phyloP scores from a whole-genome alignment of 2,329 filamentous ascomycete species.

The Pyrenophora teres region DNA sequence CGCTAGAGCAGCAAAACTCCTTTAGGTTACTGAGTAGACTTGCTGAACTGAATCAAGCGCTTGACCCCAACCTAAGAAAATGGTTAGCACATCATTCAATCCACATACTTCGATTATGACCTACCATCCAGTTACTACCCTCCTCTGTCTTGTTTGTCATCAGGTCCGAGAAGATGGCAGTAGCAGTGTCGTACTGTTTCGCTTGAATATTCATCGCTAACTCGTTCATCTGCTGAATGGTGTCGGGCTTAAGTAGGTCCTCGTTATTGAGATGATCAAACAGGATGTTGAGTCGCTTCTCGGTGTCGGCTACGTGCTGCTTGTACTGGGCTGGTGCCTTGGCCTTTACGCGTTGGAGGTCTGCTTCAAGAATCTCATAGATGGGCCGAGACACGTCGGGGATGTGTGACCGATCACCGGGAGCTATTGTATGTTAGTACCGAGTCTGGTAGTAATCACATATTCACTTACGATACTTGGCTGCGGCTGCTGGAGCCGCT shows the following conservation, averaged over 20 bases:
- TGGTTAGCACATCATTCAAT: slow-evolving; percentile 12
- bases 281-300: slow-evolving; percentile 89
- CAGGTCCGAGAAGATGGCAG: slow-evolving; percentile 51
- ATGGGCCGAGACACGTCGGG: slow-evolving; percentile 75
- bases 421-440: slow-evolving; percentile 48
- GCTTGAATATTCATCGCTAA: slow-evolving; percentile 52
- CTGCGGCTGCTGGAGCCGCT: slow-evolving; percentile 55
- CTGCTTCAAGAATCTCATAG: slow-evolving; percentile 77
- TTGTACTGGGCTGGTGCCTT: slow-evolving; percentile 87
- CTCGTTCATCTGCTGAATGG: slow-evolving; percentile 67
- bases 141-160: slow-evolving; percentile 56
- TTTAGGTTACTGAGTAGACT: slow-evolving; percentile 29
- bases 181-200: slow-evolving; percentile 53
- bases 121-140: slow-evolving; percentile 58
- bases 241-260: slow-evolving; percentile 82
- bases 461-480: slow-evolving; percentile 69
- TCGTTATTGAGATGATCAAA: slow-evolving; percentile 98
- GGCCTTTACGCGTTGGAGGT: slow-evolving; percentile 86
- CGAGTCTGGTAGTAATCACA: background rate
- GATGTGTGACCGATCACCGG: slow-evolving; percentile 90
- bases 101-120: slow-evolving; percentile 22
- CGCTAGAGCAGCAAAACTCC: background rate
- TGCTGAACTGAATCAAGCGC: slow-evolving; percentile 47
- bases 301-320: slow-evolving; percentile 87
- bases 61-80: slow-evolving; percentile 43